A percentile compares a stretch with the other conserved stretches of the same genome.
These are phyloP conservation scores for Saccharomyces uvarum DNA, from an alignment of 1,139 yeast genomes.

Conservation along the genomic window DNA sequence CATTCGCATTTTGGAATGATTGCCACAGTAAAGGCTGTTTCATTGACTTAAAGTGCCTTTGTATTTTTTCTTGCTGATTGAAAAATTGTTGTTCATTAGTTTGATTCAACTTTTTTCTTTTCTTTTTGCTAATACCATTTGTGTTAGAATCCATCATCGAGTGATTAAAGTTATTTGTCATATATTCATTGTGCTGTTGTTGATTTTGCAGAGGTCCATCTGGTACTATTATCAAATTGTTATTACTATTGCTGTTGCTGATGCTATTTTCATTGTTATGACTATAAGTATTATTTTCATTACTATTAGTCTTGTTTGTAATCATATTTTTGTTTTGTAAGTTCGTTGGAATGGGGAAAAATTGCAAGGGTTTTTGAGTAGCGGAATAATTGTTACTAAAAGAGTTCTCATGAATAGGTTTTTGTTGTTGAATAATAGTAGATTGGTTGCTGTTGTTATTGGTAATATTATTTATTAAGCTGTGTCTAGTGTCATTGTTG, in stretches of 20 bases:
- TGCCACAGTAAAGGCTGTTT: constrained; percentile 11
- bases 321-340: constrained; percentile 12
- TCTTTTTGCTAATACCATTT: constrained; percentile 1
- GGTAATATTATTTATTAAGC: constrained; percentile 8
- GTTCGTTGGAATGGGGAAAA: constrained; percentile 27
- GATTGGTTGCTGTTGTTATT: not conserved
- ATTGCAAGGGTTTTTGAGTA: constrained; percentile 31
- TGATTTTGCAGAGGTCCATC: constrained; percentile 2
- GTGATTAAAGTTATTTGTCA: not conserved
- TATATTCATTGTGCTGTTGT: not conserved
- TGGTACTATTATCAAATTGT: not conserved
- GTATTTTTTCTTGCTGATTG: constrained; percentile 14
- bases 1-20: not conserved
- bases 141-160: not conserved
- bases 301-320: not conserved
- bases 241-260: constrained; percentile 19
- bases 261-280: constrained; percentile 10
- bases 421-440: constrained; percentile 8
- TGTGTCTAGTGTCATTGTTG: constrained; percentile 9
- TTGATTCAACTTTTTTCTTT: constrained; percentile 2
- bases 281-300: constrained; percentile 5
- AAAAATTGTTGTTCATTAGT: not conserved
- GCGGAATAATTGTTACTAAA: constrained; percentile 21
- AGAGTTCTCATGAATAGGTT: constrained; percentile 11
- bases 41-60: constrained; percentile 16